These are phyloP conservation scores for Neopestalotiopsis sp. DNA, from an alignment of 2,329 filamentous ascomycete species.

Conservation along the genomic window DNA sequence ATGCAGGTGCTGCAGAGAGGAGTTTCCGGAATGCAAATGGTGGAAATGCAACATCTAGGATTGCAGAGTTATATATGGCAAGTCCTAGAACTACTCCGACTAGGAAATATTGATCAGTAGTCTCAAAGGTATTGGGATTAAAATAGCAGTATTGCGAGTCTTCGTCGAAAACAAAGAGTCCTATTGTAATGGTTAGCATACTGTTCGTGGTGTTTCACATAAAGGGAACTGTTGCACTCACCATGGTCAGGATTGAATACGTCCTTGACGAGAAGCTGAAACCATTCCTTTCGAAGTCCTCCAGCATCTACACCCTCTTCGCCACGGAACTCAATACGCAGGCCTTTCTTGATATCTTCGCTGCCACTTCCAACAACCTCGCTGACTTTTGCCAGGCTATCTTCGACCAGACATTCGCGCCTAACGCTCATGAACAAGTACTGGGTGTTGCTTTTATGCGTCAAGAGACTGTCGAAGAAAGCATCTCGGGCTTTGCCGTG, in stretches of 20 bases:
- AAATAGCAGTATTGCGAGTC: constrained; percentile 93
- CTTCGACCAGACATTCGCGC: constrained; percentile 85
- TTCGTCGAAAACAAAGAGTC: constrained; percentile 91
- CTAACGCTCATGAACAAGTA: constrained; percentile 80
- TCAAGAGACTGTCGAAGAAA: constrained; percentile 89
- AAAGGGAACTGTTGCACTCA: constrained; percentile 46
- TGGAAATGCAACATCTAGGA: constrained; percentile 85
- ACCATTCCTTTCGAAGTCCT: constrained; percentile 93
- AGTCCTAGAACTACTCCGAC: constrained; percentile 87
- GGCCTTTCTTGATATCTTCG: constrained; percentile 88
- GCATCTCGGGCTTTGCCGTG: constrained; percentile 85
- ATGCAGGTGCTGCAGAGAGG: constrained; percentile 74
- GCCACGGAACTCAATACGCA: constrained; percentile 83
- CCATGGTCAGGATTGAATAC: constrained; percentile 91
- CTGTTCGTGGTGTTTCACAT: neutral
- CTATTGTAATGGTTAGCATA: constrained; percentile 46
- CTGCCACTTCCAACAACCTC: constrained; percentile 81
- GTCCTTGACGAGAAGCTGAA: constrained; percentile 83
- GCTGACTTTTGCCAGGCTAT: constrained; percentile 84
- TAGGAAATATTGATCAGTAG: constrained; percentile 88
- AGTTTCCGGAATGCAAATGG: constrained; percentile 91
- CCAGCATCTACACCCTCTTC: constrained; percentile 93
- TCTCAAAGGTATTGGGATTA: constrained; percentile 88
- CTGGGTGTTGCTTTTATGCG: constrained; percentile 74
- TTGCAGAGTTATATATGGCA: constrained; percentile 94